Base-by-base conservation (phyloP, 768 basidiomycete genomes). In the Clitopilus hobsonii region DNA sequence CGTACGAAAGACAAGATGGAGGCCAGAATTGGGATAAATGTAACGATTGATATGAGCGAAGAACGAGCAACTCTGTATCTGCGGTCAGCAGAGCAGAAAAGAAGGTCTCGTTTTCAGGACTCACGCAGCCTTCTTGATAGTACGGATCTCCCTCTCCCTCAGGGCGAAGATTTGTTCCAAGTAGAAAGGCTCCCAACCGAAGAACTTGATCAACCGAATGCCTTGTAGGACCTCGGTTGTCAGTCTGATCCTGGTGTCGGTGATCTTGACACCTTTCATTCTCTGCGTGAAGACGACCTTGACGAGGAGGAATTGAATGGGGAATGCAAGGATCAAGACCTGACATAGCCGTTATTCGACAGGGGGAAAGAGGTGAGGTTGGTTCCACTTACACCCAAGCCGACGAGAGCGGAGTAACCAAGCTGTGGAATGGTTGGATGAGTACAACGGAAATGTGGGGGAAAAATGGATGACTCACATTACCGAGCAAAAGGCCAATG, bases 161-260 rank as follows among this genome's bases (percentile, higher is more conserved):
- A 80, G 59, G 0, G 58, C 59, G 20, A 67, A 67, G 22, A 81
- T 75, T 49, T 74, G 70, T 30, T 73, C 63, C 1, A 67, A 63
- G 57, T 80, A 83, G 54, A 81, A 80, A 11, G 56, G 51, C 60
- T 83, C 83, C 77, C 82, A 86, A 0, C 80, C 81, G 62, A 82
- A 85, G 25, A 78, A 71, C 67, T 88, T 88, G 60, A 88, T 75
- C 5, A 85, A 70, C 4, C 85, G 76, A 52, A 88, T 85, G 38
- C 82, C 82, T 63, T 84, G 83, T n/a, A 90, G 67, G 24, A 77
- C 75, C 68, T 85, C 84, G 7, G 74, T 78, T 1, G 76, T 72
- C 30, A 83, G 68, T 11, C 81, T 67, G 8, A 84, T 74, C 16
- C 84, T 71, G 25, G 69, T 65, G 59, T 86, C 84, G 4, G 83